Conservation (phyloP, 2,329 filamentous ascomycete species). For the Ophiostoma perfectum region DNA sequence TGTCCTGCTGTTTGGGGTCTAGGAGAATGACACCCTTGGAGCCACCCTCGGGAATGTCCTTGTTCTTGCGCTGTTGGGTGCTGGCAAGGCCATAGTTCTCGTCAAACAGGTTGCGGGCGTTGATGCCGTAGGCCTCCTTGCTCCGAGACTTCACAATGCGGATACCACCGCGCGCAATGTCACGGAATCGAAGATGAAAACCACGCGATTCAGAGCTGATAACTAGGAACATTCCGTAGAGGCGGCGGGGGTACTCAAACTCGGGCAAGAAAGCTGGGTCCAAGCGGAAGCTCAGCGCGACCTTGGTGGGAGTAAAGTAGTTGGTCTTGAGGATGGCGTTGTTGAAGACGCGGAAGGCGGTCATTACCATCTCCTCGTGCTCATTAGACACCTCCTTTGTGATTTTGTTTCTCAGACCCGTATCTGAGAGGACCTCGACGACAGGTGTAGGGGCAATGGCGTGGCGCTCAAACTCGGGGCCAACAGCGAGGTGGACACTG, state of each 20-base stretch:
- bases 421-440: slow-evolving; percentile 67
- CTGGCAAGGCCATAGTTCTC: slow-evolving; percentile 98
- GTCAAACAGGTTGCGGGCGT: slow-evolving; percentile 91
- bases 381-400: slow-evolving; percentile 79
- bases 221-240: slow-evolving; percentile 98
- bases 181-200: slow-evolving; percentile 95
- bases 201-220: slow-evolving; percentile 95
- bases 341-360: slow-evolving; percentile 94
- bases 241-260: slow-evolving; percentile 84
- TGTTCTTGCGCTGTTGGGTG: slow-evolving; percentile 99
- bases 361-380: slow-evolving; percentile 98
- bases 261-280: slow-evolving; percentile 83
- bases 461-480: slow-evolving; percentile 46
- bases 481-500: slow-evolving; percentile 65
- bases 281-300: slow-evolving; percentile 92
- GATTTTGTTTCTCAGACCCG: slow-evolving; percentile 68
- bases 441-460: slow-evolving; percentile 51
- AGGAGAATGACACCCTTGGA: slow-evolving; percentile 97
- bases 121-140: slow-evolving; percentile 93
- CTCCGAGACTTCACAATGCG: slow-evolving; percentile 98
- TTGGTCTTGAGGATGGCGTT: slow-evolving; percentile 92
- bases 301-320: slow-evolving; percentile 95
- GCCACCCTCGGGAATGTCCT: slow-evolving; percentile 96
- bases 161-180: slow-evolving; percentile 94
- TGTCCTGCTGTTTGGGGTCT: slow-evolving; percentile 90